Conservation (phyloP, 805 yeast species). For the Pichia exigua region DNA sequence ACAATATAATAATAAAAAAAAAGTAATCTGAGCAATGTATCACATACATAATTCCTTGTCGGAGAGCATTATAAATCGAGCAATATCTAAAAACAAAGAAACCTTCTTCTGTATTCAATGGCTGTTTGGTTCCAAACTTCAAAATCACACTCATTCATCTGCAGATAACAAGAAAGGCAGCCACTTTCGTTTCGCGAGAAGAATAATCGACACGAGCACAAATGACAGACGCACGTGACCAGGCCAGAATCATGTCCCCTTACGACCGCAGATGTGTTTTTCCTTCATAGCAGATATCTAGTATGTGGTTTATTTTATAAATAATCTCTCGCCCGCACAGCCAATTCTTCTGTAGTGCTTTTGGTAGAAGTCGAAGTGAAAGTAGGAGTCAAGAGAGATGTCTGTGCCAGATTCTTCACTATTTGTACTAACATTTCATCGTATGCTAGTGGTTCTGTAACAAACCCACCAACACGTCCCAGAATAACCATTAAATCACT, state of each 20-base stretch:
- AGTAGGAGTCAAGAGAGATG: not conserved
- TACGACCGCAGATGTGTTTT: not conserved
- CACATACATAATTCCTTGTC: slow-evolving; percentile 36
- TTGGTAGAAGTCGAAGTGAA: not conserved
- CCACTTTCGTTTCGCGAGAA: not conserved
- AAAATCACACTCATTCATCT: not conserved
- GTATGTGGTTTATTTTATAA: too few relatives aligned
- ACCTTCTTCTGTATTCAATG: not conserved
- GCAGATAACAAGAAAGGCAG: not conserved
- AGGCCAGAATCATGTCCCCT: not conserved
- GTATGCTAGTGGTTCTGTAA: not conserved
- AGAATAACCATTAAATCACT: not conserved
- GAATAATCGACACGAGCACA: not conserved
- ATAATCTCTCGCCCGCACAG: not conserved
- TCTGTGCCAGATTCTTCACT: not conserved
- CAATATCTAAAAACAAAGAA: not conserved
- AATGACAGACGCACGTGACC: not conserved
- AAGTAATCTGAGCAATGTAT: too few relatives aligned
- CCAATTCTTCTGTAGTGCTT: not conserved
- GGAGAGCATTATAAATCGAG: slow-evolving; percentile 24
- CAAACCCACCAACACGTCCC: not conserved
- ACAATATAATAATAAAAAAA: too few relatives aligned
- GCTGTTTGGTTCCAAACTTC: not conserved
- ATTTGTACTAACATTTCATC: not conserved
- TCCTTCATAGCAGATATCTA: too few relatives aligned